Base-by-base conservation (phyloP, 306 rosid species). In the Ziziphus jujuba region DNA sequence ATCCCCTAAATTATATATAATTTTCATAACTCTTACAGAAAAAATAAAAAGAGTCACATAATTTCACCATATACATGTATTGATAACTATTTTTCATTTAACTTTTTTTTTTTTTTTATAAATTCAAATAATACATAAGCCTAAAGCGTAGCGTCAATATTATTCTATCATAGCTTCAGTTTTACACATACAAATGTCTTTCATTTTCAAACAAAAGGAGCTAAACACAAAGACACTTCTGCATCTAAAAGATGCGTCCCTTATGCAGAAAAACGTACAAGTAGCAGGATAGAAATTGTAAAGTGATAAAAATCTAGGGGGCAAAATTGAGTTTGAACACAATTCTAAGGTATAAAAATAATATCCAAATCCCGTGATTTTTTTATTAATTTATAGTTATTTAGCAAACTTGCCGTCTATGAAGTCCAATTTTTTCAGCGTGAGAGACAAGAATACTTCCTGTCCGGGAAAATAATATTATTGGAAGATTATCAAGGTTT, bases 371-470 rank as follows among this genome's bases (percentile, higher is more conserved):
- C 24, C 44, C 19, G 28, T 50, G 12, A 11, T 71, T 19, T 59
- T 49, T 48, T 4, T 48, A 38, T 19, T 0, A 16, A 49, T 14
- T 8, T 40, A 40, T 40, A 40, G 10, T 40, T 40, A 40, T 40
- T 50, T 5, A 63, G 53, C 52, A 50, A 50, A 61, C 72, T 70
- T 71, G 72, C 63, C 65, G 72, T 65, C 72, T 36, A 25, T 65
- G 35, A 76, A 59, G 49, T 50, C 62, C 45, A 31, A 14, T 25
- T 50, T 23, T 65, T 20, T 40, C 59, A 65, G 64, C 76, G 72
- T 64, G 69, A 44, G 67, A 61, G 69, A 59, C 72, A 67, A 65
- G 62, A 49, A 65, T 8, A 49, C 67, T 64, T 44, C 19, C 25
- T 58, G 72, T 70, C 47, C 62, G 20, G n/a, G 28, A 63, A 49